Conservation (phyloP, 2,329 filamentous ascomycete species). For the Allantophomopsis cytisporea region DNA sequence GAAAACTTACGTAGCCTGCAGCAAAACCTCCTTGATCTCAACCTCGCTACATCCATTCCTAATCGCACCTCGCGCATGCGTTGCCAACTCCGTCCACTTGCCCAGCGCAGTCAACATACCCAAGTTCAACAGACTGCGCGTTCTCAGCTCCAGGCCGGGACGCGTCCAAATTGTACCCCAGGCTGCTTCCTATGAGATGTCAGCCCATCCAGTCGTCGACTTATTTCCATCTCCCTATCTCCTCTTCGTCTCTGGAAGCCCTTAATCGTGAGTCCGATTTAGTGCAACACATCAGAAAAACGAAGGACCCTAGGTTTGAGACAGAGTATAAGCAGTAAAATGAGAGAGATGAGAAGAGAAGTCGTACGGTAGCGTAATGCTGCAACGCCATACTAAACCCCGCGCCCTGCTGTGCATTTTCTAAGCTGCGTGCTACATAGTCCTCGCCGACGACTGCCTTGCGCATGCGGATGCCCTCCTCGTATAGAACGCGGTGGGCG, state of each 20-base stretch:
- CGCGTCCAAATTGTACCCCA: conserved; percentile 18
- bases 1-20: conserved; percentile 14
- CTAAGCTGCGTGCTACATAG: conserved; percentile 11
- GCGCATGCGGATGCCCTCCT: conserved; percentile 10
- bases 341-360: no score
- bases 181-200: conserved; percentile 10
- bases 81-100: conserved; percentile 16
- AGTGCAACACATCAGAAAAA: no score
- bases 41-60: conserved; percentile 15
- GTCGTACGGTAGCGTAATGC: conserved; percentile 14
- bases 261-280: no score
- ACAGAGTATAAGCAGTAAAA: no score
- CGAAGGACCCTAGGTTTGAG: no score
- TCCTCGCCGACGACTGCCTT: conserved; percentile 15
- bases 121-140: conserved; percentile 14
- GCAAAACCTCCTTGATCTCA: conserved; percentile 15
- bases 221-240: no score
- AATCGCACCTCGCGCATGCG: conserved; percentile 16
- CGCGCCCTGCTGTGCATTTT: conserved; percentile 5
- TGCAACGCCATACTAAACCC: conserved; percentile 15
- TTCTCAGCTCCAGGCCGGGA: conserved; percentile 12
- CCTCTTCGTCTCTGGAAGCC: no score
- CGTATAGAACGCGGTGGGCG: conserved; percentile 7
- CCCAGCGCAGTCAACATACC: conserved; percentile 16
- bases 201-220: neutral